Evolutionary conservation across 139 green algal genomes (phyloP).

Genomic region (Chlamydomonas sp.): DNA sequence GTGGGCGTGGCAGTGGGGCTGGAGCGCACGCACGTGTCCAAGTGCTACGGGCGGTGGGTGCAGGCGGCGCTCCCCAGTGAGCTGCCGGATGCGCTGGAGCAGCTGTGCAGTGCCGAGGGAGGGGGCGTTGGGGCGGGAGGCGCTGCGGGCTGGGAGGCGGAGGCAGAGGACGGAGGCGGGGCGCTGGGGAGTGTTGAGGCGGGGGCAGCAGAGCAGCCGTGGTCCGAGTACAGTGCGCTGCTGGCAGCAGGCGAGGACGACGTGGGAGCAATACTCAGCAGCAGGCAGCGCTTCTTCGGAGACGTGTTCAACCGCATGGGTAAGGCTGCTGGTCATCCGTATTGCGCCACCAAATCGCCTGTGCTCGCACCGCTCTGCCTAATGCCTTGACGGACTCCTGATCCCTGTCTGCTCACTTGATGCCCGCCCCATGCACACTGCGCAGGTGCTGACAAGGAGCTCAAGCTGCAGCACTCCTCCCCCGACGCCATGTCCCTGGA

Average conservation of each 20-base stretch:
- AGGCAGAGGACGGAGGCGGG: neutral
- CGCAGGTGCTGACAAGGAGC: conserved; percentile 33
- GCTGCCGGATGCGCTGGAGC: conserved; percentile 53
- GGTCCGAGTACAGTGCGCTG: conserved; percentile 33
- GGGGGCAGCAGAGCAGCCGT: neutral
- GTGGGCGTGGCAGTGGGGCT: conserved; percentile 51
- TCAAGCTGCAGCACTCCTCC: conserved; percentile 37
- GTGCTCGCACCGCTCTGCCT: too few relatives aligned
- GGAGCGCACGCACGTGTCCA: conserved; percentile 44
- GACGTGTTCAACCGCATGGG: conserved; percentile 35
- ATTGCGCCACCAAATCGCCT: too few relatives aligned
- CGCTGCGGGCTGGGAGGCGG: neutral
- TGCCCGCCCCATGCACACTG: neutral
- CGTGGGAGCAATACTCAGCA: conserved; percentile 31
- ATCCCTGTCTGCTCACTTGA: too few relatives aligned
- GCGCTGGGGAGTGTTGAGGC: too few relatives aligned
- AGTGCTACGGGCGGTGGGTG: conserved; percentile 51
- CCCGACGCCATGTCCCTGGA: conserved; percentile 49
- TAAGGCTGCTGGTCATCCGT: neutral
- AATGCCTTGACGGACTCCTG: too few relatives aligned
- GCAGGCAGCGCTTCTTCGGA: conserved; percentile 36
- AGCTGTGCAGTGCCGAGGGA: conserved; percentile 15
- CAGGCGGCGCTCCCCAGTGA: conserved; percentile 41
- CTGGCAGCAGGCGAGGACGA: conserved; percentile 7
- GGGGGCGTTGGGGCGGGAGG: neutral